phyloP scores from a whole-genome alignment of 495 filamentous ascomycete species.

The Daldinia childiae region DNA sequence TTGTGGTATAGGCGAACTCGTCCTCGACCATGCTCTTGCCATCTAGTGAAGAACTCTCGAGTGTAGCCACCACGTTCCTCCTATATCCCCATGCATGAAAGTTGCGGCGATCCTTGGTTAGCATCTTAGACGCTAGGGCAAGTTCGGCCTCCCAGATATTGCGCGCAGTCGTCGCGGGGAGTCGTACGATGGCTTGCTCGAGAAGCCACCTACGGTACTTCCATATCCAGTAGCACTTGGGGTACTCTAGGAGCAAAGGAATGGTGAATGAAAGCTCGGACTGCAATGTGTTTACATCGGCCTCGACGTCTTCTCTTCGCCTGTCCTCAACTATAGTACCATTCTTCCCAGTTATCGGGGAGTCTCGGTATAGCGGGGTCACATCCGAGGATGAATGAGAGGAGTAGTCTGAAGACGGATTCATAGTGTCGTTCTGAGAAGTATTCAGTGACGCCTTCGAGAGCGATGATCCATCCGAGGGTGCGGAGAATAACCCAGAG shows the following conservation, averaged over 20 bases:
- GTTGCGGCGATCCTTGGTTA: constrained; percentile 85
- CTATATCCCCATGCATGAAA: constrained; percentile 98
- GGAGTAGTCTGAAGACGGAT: constrained; percentile 59
- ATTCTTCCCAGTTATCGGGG: constrained; percentile 65
- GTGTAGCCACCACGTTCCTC: constrained; percentile 71
- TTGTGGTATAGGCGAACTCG: constrained; percentile 89
- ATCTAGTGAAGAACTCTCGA: constrained; percentile 67
- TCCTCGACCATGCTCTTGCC: constrained; percentile 72
- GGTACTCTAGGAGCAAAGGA: constrained; percentile 81
- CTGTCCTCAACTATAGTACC: constrained; percentile 61
- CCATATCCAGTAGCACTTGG: constrained; percentile 99
- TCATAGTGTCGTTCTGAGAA: constrained; percentile 61
- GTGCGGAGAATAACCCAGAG: constrained; percentile 63
- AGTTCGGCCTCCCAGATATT: constrained; percentile 86
- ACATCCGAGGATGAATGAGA: constrained; percentile 58
- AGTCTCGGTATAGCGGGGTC: constrained; percentile 57
- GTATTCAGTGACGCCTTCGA: constrained; percentile 66
- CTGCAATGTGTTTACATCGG: constrained; percentile 53
- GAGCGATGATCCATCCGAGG: constrained; percentile 60
- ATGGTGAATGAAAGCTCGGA: constrained; percentile 81
- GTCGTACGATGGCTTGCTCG: constrained; percentile 69
- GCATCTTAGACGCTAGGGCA: constrained; percentile 82
- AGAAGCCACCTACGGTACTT: constrained; percentile 94
- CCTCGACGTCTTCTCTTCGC: constrained; percentile 22
- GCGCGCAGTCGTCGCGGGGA: constrained; percentile 64